Evolutionary conservation across 495 filamentous ascomycete genomes (phyloP).

Genomic region (Rostrohypoxylon terebratum): DNA sequence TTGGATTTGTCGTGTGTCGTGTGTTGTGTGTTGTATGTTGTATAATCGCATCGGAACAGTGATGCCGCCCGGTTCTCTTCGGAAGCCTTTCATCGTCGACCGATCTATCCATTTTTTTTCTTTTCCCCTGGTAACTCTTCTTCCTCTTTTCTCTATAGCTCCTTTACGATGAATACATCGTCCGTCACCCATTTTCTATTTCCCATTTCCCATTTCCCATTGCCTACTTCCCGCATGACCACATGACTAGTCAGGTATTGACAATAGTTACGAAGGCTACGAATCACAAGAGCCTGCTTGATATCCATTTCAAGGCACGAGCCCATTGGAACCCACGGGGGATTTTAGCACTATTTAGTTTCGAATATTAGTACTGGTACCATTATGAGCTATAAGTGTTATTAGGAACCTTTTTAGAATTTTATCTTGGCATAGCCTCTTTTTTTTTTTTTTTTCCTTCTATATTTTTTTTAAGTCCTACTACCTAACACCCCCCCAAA

Average conservation of each 20-base stretch:
- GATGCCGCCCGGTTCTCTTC: constrained; percentile 14
- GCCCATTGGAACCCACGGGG: not conserved
- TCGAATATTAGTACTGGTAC: not conserved
- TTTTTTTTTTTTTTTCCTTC: constrained; percentile 6
- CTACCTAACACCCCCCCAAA: not conserved
- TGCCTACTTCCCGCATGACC: constrained; percentile 3
- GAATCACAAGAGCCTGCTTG: constrained; percentile 24
- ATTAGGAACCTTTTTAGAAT: not conserved
- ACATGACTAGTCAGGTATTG: constrained; percentile 35
- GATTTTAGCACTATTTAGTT: constrained; percentile 5
- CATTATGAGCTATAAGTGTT: not conserved
- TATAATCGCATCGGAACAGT: constrained; percentile 6
- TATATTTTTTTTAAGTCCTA: constrained; percentile 6
- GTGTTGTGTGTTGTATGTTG: not conserved
- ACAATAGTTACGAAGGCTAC: constrained; percentile 35
- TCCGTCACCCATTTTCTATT: not conserved
- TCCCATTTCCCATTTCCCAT: not conserved
- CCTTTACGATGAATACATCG: constrained; percentile 4
- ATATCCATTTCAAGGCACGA: not conserved
- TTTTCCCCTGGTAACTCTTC: not conserved
- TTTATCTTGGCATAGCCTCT: constrained; percentile 26
- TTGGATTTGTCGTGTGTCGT: not conserved
- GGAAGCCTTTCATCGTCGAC: constrained; percentile 6
- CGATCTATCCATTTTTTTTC: constrained; percentile 16
- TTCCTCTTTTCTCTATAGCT: constrained; percentile 11